Evolutionary conservation across 2,329 filamentous ascomycete genomes (phyloP).

Genomic region (Trematosphaeria pertusa): DNA sequence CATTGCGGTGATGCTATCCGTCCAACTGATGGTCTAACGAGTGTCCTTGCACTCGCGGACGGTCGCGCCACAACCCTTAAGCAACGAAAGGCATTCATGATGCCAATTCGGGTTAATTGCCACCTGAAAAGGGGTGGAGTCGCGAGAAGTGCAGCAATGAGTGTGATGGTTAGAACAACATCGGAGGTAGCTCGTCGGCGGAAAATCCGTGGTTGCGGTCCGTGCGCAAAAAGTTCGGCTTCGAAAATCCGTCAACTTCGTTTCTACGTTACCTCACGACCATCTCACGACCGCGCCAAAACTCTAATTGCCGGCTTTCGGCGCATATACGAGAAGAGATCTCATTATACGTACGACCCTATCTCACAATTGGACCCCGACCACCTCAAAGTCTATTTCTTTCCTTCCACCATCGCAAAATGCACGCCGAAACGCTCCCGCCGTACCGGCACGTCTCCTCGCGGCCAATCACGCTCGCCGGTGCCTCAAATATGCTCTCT

Average conservation of each 20-base stretch:
- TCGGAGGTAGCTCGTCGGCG: slow-evolving; percentile 22
- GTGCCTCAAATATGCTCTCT: slow-evolving; percentile 46
- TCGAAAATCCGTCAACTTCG: slow-evolving; percentile 13
- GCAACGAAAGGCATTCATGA: slow-evolving; percentile 45
- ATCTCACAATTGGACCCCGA: background rate
- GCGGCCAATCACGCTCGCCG: slow-evolving; percentile 37
- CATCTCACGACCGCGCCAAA: too few species aligned
- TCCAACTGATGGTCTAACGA: slow-evolving; percentile 29
- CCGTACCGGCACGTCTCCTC: slow-evolving; percentile 44
- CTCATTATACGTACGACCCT: too few species aligned
- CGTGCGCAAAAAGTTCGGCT: slow-evolving; percentile 42
- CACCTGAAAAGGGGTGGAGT: background rate
- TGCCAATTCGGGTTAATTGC: slow-evolving; percentile 12
- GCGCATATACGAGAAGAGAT: too few species aligned
- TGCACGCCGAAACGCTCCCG: slow-evolving; percentile 45
- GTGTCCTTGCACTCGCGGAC: slow-evolving; percentile 18
- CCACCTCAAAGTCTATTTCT: too few species aligned
- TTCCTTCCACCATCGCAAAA: slow-evolving; percentile 23
- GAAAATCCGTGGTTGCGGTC: slow-evolving; percentile 19
- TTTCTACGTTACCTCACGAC: too few species aligned
- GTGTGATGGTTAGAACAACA: slow-evolving; percentile 8
- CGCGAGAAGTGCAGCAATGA: too few species aligned
- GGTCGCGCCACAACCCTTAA: slow-evolving; percentile 34
- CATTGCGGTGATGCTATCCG: slow-evolving; percentile 23
- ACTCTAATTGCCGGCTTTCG: too few species aligned